Evolutionary conservation across 2,329 filamentous ascomycete genomes (phyloP).

Genomic region (Colletotrichum sp.): DNA sequence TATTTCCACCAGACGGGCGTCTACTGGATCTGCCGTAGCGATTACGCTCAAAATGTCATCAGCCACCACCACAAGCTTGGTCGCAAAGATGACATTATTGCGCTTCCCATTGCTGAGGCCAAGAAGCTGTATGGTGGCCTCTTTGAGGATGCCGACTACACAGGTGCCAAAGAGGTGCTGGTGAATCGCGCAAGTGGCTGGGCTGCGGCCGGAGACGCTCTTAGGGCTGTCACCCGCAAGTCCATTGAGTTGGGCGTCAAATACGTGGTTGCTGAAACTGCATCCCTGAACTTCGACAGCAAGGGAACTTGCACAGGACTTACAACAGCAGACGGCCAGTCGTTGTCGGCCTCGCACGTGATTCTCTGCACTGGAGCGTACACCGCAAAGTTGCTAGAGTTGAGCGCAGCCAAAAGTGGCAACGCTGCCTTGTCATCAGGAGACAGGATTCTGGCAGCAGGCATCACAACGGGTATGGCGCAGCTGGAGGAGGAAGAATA

Average conservation of each 20-base stretch:
- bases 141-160: constrained; percentile 65
- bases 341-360: constrained; percentile 53
- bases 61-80: constrained; percentile 56
- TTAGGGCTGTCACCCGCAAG: constrained; percentile 58
- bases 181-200: constrained; percentile 68
- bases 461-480: constrained; percentile 63
- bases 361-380: constrained; percentile 63
- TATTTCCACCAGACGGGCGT: constrained; percentile 67
- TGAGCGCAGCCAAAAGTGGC: constrained; percentile 53
- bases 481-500: constrained; percentile 53
- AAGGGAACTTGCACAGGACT: constrained; percentile 53
- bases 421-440: constrained; percentile 54
- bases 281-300: constrained; percentile 45
- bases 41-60: constrained; percentile 56
- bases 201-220: constrained; percentile 64
- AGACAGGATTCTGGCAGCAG: constrained; percentile 60
- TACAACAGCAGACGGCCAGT: constrained; percentile 45
- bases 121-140: constrained; percentile 60
- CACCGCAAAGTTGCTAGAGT: constrained; percentile 60
- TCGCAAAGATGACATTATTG: constrained; percentile 41
- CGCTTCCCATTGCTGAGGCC: constrained; percentile 49
- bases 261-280: constrained; percentile 60
- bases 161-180: constrained; percentile 61
- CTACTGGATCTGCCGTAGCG: constrained; percentile 58
- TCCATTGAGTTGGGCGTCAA: constrained; percentile 61